phyloP scores from a whole-genome alignment of 768 basidiomycete genomes.

The Leccinum arenicola region DNA sequence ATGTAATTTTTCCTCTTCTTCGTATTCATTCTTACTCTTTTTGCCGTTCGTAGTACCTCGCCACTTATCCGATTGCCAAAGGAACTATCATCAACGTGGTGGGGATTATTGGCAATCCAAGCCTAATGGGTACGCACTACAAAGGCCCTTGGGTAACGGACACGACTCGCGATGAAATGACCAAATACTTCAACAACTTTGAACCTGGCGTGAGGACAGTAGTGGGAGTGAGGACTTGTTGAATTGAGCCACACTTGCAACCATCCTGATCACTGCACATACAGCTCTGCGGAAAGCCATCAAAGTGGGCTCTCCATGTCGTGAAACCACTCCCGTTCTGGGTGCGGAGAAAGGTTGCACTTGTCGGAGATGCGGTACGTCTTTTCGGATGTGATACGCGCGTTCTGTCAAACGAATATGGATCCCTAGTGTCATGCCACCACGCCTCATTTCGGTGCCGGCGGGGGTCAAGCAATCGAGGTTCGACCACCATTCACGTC shows the following conservation, averaged over 20 bases:
- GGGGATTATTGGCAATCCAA: conserved; percentile 30
- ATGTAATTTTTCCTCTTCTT: neutral
- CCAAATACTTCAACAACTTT: conserved; percentile 31
- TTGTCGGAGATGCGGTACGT: conserved; percentile 47
- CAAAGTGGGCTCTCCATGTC: conserved; percentile 45
- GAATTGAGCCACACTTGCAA: neutral
- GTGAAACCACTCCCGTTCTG: conserved; percentile 41
- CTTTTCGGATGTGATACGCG: neutral
- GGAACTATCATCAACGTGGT: conserved; percentile 37
- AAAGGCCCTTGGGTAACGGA: conserved; percentile 33
- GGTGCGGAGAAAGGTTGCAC: conserved; percentile 38
- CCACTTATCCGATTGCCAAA: conserved; percentile 39
- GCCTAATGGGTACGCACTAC: conserved; percentile 29
- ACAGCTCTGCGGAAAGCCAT: conserved; percentile 36
- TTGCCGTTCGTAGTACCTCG: conserved; percentile 31
- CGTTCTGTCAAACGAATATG: neutral
- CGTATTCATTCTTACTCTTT: neutral
- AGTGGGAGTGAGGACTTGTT: conserved; percentile 22
- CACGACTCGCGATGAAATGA: conserved; percentile 33
- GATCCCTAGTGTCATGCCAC: conserved; percentile 24
- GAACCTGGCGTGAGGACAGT: conserved; percentile 35
- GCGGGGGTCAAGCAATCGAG: conserved; percentile 29
- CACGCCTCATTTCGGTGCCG: conserved; percentile 23
- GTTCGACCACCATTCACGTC: neutral
- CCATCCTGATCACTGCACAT: neutral